Evolutionary conservation across 192 early-diverging fungal genomes (phyloP), one percentile per base, ranked within the genome.

Genomic region (Coemansia sp.): DNA sequence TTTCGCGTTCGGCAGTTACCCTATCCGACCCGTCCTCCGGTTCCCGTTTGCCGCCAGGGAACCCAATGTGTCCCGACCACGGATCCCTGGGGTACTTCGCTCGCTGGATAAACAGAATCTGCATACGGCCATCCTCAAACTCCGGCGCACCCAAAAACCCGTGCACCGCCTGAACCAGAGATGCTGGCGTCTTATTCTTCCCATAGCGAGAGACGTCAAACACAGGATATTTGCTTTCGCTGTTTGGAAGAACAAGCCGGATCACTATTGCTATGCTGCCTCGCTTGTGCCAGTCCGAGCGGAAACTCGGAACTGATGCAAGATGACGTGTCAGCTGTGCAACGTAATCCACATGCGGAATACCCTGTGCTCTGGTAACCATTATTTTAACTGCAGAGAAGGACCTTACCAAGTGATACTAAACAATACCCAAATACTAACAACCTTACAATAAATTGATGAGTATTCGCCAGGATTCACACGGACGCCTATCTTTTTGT

Each of bases 61-160:
- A 82, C 57, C 79, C 79, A 55, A 82, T 82, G 41, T 82, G 73
- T 0, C 79, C 79, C 3, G 79, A 82, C 79, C 79, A 82, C 18
- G 79, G 79, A 43, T 82, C 79, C 1, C 68, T 62, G 0, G 60
- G 56, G 43, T 82, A 72, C 65, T 59, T 48, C 22, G 79, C 70
- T 2, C 79, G 73, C 62, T 73, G 79, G 42, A 82, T 82, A 40
- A 76, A 76, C 48, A 82, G 63, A 0, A 76, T 45, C 49, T 81
- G 78, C 32, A 74, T 73, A 0, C 62, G 67, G 1, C 67, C 64
- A 3, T 21, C 4, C 11, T 3, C 1, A 3, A 73, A 37, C 2
- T 2, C 48, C 0, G 43, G 51, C 8, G 47, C 12, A 11, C 1
- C 39, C 11, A 80, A 51, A 22, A 66, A 74, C 18, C 19, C 13